Evolutionary conservation across 768 basidiomycete species (phyloP).

Genomic region (Lentinula sp.): DNA sequence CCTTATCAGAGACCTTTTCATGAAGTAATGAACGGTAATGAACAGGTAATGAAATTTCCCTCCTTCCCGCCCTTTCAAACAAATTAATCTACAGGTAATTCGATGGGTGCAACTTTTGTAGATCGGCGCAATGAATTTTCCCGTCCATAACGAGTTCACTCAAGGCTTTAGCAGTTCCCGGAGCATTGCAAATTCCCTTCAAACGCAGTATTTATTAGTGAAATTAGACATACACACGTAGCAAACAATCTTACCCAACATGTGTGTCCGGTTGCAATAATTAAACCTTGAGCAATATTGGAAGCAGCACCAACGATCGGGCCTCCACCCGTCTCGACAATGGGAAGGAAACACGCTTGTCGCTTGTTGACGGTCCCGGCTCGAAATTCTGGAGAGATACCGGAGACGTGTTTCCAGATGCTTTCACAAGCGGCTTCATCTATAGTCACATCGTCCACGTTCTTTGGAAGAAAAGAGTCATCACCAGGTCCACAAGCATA

Average conservation of each 20-base stretch:
- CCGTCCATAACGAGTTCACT: constrained; percentile 70
- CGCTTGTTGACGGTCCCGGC: constrained; percentile 43
- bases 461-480: constrained; percentile 57
- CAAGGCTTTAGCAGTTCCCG: constrained; percentile 74
- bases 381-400: constrained; percentile 53
- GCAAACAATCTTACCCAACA: constrained; percentile 53
- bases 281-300: constrained; percentile 53
- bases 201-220: not conserved
- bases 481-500: constrained; percentile 82
- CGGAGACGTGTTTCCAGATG: constrained; percentile 49
- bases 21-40: not conserved
- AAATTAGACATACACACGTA: not conserved
- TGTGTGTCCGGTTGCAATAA: constrained; percentile 73
- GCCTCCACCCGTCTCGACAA: constrained; percentile 48
- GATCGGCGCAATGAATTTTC: constrained; percentile 48
- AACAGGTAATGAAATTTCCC: not conserved
- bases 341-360: constrained; percentile 79
- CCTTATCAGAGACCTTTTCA: not conserved
- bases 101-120: constrained; percentile 40
- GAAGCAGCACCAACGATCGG: constrained; percentile 68
- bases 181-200: constrained; percentile 77
- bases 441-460: constrained; percentile 67
- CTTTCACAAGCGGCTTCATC: constrained; percentile 50
- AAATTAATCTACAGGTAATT: constrained; percentile 22
- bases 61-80: not conserved